Base-by-base conservation (phyloP, 106 monocot species). In the Posidonia australis region DNA sequence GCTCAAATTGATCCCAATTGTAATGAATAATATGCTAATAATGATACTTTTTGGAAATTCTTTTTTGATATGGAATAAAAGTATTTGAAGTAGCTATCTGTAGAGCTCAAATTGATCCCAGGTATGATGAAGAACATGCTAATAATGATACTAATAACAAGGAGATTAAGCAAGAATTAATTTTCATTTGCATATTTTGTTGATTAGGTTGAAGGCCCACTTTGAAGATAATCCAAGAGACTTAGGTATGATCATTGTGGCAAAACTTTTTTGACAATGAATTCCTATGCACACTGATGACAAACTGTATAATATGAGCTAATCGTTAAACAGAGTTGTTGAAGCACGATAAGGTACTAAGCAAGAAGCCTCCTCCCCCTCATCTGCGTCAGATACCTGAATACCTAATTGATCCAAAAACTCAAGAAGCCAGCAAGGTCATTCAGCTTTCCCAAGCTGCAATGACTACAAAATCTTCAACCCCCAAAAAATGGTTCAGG, bases 181-280 rank as follows among this genome's bases (percentile, higher is more conserved):
- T 36, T 36, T 36, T 36, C 36, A 36, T 36, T 36, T 36, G 36
- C 36, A 36, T 49, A 18, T 60, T 27, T 59, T 51, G 9, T 51
- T 54, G 17, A 29, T 17, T 72, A 93, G 92, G 67, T 75, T 93
- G 72, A 89, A 89, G 79, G 69, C 81, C 67, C 89, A 93, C 77
- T 93, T 93, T 70, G 83, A 89, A 60, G 79, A 78, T 31, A 93
- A 93, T 60, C 93, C 89, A 13, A 84, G 52, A 36, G 93, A 93
- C 65, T 76, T 93, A 45, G 92, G 92, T 93, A 85, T 47, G 46
- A 36, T 43, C 16, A 18, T 16, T 14, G 27, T 26, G 10, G 25
- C 29, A 45, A 19, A 31, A 26, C 31, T 44, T 25, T 60, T 56
- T 48, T 12, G 29, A 5, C n/a, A 53, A 5, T 65, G 63, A 51